Evolutionary conservation across 192 early-diverging fungal genomes (phyloP), one percentile per base, ranked within the genome.

Genomic region (Coemansia sp.): DNA sequence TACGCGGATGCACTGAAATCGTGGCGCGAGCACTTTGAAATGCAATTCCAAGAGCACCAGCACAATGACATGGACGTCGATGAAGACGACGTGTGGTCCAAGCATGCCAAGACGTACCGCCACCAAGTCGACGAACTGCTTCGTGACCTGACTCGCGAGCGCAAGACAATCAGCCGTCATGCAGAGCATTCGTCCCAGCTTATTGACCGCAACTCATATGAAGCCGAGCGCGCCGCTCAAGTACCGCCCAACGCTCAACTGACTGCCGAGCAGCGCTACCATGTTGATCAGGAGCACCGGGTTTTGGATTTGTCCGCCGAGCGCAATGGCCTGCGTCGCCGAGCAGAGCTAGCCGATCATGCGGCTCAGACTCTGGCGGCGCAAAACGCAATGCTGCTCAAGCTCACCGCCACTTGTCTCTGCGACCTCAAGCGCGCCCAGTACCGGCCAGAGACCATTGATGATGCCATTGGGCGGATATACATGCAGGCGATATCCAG

Each of bases 1-100:
- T 62, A 79, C n/a, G 46, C 62, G 6, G 71, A 72, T 0, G 57
- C 69, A 12, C 71, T 85, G n/a, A 67, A 59, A 24, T 68, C 60
- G n/a, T 82, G 79, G 79, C 67, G 70, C 9, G 80, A 71, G 76
- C 80, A 82, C 40, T 82, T 82, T n/a, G 80, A 82, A 67, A 77
- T 56, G 36, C 64, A 73, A 15, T 71, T 74, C 49, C 80, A 82
- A 49, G 79, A 82, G 59, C 79, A 76, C 62, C 74, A 71, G 61
- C 79, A 76, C 40, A 54, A 31, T 46, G 59, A 47, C 17, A 46
- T 65, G 60, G 68, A 70, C 14, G 37, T 73, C 2, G 77, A 70
- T 36, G 37, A 38, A 6, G 64, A 51, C 36, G 43, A 27, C 6
- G 62, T 43, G 12, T 37, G 43, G 39, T n/a, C 57, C 27, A 67